Conservation (phyloP, 345 rosid species). For the Lumnitzera racemosa region DNA sequence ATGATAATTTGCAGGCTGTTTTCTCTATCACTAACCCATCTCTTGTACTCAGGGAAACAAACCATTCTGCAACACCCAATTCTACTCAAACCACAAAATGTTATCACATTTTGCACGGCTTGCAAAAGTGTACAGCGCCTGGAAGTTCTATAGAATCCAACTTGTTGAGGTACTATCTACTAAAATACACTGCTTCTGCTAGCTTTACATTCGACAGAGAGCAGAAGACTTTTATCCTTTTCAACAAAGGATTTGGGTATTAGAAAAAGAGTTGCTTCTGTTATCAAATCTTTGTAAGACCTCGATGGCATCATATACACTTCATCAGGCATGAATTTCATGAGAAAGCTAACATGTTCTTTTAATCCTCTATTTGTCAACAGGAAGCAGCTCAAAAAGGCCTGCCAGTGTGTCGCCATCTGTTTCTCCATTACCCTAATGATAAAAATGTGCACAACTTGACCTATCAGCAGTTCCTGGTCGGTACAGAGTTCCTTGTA, state of each 20-base stretch:
- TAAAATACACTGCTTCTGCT: background rate
- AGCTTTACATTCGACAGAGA: too few species aligned
- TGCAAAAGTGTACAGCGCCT: conserved; percentile 57
- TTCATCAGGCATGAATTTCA: background rate
- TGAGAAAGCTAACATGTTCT: conserved; percentile 11
- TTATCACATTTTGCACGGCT: conserved; percentile 55
- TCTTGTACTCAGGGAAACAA: conserved; percentile 45
- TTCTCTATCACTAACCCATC: background rate
- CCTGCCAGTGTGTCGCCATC: conserved; percentile 63
- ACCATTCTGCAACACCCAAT: conserved; percentile 52
- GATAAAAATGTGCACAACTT: conserved; percentile 41
- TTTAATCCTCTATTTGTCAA: background rate
- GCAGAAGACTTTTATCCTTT: too few species aligned
- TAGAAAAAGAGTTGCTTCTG: background rate
- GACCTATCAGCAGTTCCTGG: conserved; percentile 58
- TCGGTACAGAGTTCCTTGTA: conserved; percentile 59
- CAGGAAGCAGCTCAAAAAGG: conserved; percentile 63
- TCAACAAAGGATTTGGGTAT: too few species aligned
- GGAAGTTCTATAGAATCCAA: conserved; percentile 60
- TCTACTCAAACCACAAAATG: conserved; percentile 47
- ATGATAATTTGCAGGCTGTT: too few species aligned
- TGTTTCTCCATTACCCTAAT: conserved; percentile 61
- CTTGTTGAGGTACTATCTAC: conserved; percentile 42
- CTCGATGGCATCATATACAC: background rate
- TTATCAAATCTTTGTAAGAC: background rate